phyloP scores from a whole-genome alignment of 352 stramenopile genomes.

The Phytophthora ramorum region DNA sequence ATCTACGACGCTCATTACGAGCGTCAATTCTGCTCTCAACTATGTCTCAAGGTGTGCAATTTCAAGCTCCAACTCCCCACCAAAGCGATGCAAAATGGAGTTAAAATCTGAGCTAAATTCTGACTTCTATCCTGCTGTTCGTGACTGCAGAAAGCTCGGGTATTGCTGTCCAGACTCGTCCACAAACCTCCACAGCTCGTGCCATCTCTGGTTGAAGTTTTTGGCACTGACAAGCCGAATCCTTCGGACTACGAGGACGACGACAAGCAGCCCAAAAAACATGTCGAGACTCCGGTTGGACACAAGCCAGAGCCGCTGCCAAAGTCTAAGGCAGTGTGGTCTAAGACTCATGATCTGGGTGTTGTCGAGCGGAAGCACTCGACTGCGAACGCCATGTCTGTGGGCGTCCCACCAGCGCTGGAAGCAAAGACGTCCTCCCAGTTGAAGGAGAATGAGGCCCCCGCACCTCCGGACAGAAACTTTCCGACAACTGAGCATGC shows the following conservation, averaged over 20 bases:
- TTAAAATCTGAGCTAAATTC: not conserved
- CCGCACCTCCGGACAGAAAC: slow-evolving; percentile 41
- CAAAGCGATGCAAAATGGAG: not conserved
- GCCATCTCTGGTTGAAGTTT: slow-evolving; percentile 78
- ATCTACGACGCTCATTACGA: slow-evolving; percentile 86
- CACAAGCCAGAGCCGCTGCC: slow-evolving; percentile 30
- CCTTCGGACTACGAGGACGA: slow-evolving; percentile 67
- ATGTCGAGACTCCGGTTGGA: not conserved
- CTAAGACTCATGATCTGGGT: slow-evolving; percentile 76
- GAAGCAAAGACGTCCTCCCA: slow-evolving; percentile 15
- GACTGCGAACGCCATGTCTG: slow-evolving; percentile 37
- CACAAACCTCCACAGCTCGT: slow-evolving; percentile 86
- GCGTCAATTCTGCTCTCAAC: slow-evolving; percentile 82
- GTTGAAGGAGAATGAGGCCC: slow-evolving; percentile 57
- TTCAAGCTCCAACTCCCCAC: not conserved
- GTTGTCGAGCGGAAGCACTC: slow-evolving; percentile 64
- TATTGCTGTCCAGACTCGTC: slow-evolving; percentile 65
- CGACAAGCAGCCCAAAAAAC: slow-evolving; percentile 12
- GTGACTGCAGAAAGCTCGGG: slow-evolving; percentile 66
- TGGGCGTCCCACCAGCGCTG: slow-evolving; percentile 32
- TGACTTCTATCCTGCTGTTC: slow-evolving; percentile 3
- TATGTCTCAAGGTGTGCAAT: slow-evolving; percentile 66
- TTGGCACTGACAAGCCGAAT: slow-evolving; percentile 81
- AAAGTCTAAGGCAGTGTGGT: slow-evolving; percentile 72
- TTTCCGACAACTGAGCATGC: slow-evolving; percentile 70